Evolutionary conservation across 192 early-diverging fungal genomes (phyloP).

Genomic region (Mortierella claussenii): DNA sequence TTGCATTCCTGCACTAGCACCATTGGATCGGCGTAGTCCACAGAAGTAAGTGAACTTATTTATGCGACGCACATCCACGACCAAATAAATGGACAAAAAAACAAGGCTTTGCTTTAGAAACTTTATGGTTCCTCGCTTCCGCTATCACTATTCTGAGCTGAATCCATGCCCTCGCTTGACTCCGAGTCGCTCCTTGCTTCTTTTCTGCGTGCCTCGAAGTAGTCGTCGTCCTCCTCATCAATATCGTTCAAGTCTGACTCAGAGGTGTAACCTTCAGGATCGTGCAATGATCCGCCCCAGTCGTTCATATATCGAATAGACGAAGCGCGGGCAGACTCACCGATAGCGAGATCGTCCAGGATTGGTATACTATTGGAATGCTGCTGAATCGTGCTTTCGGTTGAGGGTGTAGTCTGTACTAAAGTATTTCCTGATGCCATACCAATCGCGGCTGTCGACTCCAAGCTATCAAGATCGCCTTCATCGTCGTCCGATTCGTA

Average conservation of each 20-base stretch:
- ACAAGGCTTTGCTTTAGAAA: too few relatives aligned
- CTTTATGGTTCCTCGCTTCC: background rate
- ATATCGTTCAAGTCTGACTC: background rate
- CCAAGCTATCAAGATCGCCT: constrained; percentile 7
- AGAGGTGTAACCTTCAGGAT: constrained; percentile 19
- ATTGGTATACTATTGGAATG: background rate
- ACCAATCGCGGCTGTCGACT: background rate
- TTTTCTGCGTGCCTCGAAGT: constrained; percentile 20
- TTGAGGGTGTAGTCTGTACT: background rate
- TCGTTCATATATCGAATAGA: constrained; percentile 34
- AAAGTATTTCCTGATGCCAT: too few relatives aligned
- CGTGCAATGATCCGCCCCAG: constrained; percentile 21
- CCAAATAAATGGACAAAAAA: too few relatives aligned
- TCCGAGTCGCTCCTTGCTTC: background rate
- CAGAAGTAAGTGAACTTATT: too few relatives aligned
- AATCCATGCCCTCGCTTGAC: background rate
- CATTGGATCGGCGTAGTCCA: too few relatives aligned
- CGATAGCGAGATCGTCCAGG: constrained; percentile 12
- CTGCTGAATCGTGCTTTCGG: background rate
- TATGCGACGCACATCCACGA: too few relatives aligned
- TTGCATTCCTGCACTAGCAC: too few relatives aligned
- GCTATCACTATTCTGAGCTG: background rate
- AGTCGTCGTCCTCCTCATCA: constrained; percentile 13
- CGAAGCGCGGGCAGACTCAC: background rate
- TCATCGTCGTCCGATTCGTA: constrained; percentile 42